These are phyloP conservation scores for Ustilago vetiveriae DNA, from an alignment of 1,284 basidiomycete genomes.

Conservation along the genomic window DNA sequence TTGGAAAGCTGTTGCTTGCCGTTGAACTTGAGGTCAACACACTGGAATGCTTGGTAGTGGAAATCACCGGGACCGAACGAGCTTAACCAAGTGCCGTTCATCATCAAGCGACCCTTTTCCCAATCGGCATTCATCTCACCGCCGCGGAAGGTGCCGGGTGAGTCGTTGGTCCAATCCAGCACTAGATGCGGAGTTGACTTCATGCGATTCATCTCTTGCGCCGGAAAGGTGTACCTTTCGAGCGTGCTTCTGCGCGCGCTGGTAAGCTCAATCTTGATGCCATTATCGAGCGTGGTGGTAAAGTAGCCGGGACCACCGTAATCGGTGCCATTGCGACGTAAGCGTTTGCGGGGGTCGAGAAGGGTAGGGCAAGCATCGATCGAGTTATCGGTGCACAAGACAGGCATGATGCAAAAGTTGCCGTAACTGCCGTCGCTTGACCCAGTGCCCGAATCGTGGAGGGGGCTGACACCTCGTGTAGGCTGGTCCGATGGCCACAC, in stretches of 20 bases:
- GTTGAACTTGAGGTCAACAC: constrained; percentile 47
- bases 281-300: constrained; percentile 53
- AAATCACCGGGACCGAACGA: constrained; percentile 47
- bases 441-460: constrained; percentile 61
- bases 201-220: constrained; percentile 21
- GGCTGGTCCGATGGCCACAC: constrained; percentile 37
- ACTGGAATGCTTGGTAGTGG: constrained; percentile 49
- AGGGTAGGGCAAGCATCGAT: constrained; percentile 52
- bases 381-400: constrained; percentile 47
- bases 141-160: constrained; percentile 50
- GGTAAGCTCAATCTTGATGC: constrained; percentile 57
- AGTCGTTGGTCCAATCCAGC: constrained; percentile 60
- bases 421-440: constrained; percentile 56
- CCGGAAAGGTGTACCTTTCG: constrained; percentile 53
- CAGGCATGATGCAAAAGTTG: constrained; percentile 58
- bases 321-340: constrained; percentile 40
- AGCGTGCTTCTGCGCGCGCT: constrained; percentile 53
- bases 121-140: constrained; percentile 49
- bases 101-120: constrained; percentile 39
- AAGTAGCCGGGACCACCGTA: constrained; percentile 57
- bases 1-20: constrained; percentile 48
- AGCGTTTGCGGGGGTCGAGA: constrained; percentile 47
- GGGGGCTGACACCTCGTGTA: constrained; percentile 52
- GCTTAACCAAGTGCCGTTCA: constrained; percentile 52
- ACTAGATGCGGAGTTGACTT: constrained; percentile 45